phyloP scores from a whole-genome alignment of 805 yeast genomes.

The Hanseniaspora singularis region DNA sequence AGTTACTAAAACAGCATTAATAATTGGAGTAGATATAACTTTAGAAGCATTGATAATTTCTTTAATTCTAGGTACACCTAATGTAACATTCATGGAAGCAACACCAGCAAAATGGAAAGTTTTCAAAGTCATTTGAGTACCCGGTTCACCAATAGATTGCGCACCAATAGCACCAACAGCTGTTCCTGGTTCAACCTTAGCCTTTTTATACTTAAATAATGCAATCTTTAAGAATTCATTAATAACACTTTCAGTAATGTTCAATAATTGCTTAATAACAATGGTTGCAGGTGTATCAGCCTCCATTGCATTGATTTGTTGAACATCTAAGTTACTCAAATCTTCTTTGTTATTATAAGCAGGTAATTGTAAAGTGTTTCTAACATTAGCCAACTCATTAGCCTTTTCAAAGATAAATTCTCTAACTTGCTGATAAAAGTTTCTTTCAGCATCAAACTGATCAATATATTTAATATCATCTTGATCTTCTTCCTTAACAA shows the following conservation, averaged over 20 bases:
- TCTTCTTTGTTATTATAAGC: constrained; percentile 18
- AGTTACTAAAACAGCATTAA: constrained; percentile 79
- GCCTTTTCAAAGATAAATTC: constrained; percentile 52
- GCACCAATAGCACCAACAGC: constrained; percentile 98
- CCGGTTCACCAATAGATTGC: constrained; percentile 96
- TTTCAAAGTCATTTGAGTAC: constrained; percentile 93
- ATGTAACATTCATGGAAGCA: constrained; percentile 86
- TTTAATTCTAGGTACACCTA: constrained; percentile 95
- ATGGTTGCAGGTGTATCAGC: constrained; percentile 32
- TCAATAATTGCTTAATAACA: constrained; percentile 52
- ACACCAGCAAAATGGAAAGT: constrained; percentile 98
- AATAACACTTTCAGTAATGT: constrained; percentile 67
- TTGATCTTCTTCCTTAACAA: constrained; percentile 34
- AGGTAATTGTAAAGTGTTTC: constrained; percentile 38
- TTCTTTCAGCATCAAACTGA: constrained; percentile 77
- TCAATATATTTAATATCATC: constrained; percentile 58
- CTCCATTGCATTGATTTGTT: constrained; percentile 34
- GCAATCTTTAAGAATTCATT: constrained; percentile 87
- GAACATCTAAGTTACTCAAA: constrained; percentile 17
- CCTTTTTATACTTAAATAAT: constrained; percentile 79
- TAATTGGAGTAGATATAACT: constrained; percentile 97
- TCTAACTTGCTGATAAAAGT: constrained; percentile 64
- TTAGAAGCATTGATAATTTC: constrained; percentile 97
- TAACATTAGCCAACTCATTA: constrained; percentile 39
- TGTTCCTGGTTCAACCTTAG: constrained; percentile 92